phyloP scores from a whole-genome alignment of 345 rosid species.

The Hirschfeldia incana region DNA sequence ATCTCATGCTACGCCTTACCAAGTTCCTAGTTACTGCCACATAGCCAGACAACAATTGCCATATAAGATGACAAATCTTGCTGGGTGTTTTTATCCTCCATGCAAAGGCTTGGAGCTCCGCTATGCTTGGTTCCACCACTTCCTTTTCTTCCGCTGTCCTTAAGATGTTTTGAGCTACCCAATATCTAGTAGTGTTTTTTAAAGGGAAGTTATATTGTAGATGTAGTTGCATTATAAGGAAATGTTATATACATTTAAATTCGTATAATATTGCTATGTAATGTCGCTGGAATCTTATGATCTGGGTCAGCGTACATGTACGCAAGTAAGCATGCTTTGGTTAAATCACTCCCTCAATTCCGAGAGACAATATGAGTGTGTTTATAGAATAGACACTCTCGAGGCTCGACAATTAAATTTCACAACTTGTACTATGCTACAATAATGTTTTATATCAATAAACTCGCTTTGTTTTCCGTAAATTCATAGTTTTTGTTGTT shows the following conservation, averaged over 20 bases:
- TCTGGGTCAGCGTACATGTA: neutral
- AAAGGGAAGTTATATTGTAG: no score
- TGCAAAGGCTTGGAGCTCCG: no score
- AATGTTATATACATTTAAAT: neutral
- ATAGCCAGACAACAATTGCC: no score
- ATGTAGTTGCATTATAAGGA: no score
- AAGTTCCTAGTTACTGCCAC: no score
- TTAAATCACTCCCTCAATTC: slow-evolving; percentile 16
- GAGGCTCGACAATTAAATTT: slow-evolving; percentile 26
- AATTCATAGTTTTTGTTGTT: neutral
- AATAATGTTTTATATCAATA: slow-evolving; percentile 20
- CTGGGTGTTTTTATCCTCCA: no score
- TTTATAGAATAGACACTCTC: slow-evolving; percentile 10
- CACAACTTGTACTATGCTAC: slow-evolving; percentile 17
- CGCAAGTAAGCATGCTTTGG: slow-evolving; percentile 29
- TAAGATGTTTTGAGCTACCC: no score
- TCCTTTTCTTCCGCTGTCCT: no score
- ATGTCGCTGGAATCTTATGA: neutral
- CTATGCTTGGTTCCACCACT: no score
- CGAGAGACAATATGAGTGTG: slow-evolving; percentile 35
- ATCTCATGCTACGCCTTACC: no score
- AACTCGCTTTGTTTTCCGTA: slow-evolving; percentile 13
- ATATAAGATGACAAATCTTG: no score
- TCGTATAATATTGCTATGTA: neutral
- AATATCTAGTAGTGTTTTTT: no score